phyloP scores from a whole-genome alignment of 2,329 filamentous ascomycete species.

The Pseudocercospora eumusae region DNA sequence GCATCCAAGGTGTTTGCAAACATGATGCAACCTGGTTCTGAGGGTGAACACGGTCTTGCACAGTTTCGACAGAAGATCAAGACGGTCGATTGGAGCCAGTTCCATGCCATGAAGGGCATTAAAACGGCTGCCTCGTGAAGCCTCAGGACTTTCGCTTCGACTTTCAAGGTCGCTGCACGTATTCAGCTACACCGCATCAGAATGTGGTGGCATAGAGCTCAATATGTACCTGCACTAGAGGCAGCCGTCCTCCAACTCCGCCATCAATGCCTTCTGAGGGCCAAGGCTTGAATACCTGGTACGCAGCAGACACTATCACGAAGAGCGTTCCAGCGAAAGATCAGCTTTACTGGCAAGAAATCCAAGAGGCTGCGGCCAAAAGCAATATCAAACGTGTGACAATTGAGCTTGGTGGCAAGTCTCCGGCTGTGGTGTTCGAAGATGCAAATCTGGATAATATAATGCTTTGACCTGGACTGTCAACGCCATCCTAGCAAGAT shows the following conservation, averaged over 20 bases:
- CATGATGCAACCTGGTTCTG: slow-evolving; percentile 28
- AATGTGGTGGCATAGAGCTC: neutral
- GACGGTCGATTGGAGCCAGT: slow-evolving; percentile 22
- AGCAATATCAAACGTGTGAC: slow-evolving; percentile 61
- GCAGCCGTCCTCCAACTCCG: neutral
- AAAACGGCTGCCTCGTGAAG: slow-evolving; percentile 5
- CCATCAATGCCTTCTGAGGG: neutral
- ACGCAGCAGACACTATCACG: neutral
- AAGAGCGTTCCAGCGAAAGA: no score
- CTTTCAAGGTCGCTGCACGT: neutral
- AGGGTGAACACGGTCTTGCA: slow-evolving; percentile 24
- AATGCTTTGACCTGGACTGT: slow-evolving; percentile 42
- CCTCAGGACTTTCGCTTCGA: neutral
- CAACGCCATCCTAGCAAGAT: slow-evolving; percentile 51
- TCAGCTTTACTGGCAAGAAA: slow-evolving; percentile 66
- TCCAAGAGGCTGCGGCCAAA: slow-evolving; percentile 57
- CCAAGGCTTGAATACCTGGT: neutral
- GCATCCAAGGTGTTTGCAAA: slow-evolving; percentile 24
- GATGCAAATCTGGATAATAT: slow-evolving; percentile 56
- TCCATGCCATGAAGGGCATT: slow-evolving; percentile 1
- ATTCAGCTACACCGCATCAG: neutral
- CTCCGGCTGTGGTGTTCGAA: slow-evolving; percentile 58
- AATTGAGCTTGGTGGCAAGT: slow-evolving; percentile 63
- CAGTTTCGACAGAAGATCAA: slow-evolving; percentile 26
- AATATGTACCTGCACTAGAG: neutral